Evolutionary conservation across 805 yeast genomes (phyloP), one percentile per base, ranked within the genome.

Genomic region (Lipomyces oligophaga): DNA sequence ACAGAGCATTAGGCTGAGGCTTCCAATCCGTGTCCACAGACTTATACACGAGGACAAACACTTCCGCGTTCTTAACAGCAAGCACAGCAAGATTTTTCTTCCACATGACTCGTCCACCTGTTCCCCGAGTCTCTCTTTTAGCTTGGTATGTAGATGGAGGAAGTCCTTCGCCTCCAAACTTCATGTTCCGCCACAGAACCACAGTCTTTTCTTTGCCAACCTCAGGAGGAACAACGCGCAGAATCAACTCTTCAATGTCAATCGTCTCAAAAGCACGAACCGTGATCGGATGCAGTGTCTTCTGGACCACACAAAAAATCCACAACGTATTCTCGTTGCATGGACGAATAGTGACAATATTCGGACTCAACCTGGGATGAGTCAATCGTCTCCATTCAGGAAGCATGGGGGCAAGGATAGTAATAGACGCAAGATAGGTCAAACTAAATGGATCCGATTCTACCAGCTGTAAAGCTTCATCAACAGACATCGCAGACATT

Each of bases 241-340:
- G 15, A n/a, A 48, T 30, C 7, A 51, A 41, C 22, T 51, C 55
- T 31, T 51, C 55, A 19, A 51, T 49, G 25, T 51, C 55, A 38
- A 51, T 51, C 25, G 55, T 51, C 41, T 51, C 55, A 31, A 51
- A 51, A 7, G 55, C 55, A 25, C 55, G 55, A 4, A 51, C 55
- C n/a, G 54, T 51, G 7, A 51, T 50, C 10, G 55, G 55, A 39
- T 51, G 55, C 20, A 51, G 32, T n/a, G 55, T 51, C 19, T 45
- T 49, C 35, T 51, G 55, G 16, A 51, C 38, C 15, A 46, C 55
- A 20, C 55, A 51, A 30, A 51, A 51, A 5, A 51, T 43, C 55
- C 55, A 51, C 27, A 51, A 47, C 19, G 55, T 51, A 25, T 51
- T 51, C 31, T 51, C 55, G 26, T 51, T 48, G 36, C 55, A 51